Base-by-base conservation (phyloP, 1,284 basidiomycete species). In the Papiliotrema flavescens region DNA sequence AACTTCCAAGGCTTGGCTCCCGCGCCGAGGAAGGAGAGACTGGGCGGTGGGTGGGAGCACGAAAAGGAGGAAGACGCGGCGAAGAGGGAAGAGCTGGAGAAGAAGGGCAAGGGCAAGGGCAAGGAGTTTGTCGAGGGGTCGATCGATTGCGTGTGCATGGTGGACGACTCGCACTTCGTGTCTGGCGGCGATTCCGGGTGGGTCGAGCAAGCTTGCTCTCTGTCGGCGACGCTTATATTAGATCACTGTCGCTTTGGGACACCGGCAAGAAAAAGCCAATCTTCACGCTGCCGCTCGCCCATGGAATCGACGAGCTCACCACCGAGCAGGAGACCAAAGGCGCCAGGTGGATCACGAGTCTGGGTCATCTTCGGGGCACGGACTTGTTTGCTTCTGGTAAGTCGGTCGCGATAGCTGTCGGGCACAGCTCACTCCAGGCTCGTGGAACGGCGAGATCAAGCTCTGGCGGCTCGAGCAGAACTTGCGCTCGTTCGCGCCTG, bases 191-290 rank as follows among this genome's bases (percentile, higher is more conserved):
- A 99, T 72, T 92, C 88, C 67, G 95, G 96, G 90, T 92, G 73
- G 60, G 83, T 80, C 20, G 32, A 49, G 14, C n/a, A 48, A 11
- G 58, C 35, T 49, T 32, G 15, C n/a, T 51, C 24, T 13, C 24
- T 7, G 20, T 49, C 35, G 13, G 23, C 28, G 19, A 13, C 22
- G 28, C 44, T 46, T 0, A 23, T 55, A 24, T 0, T 63, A 95
- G 92, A 1, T 88, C 90, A 5, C 86, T 98, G 67, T 88, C 85
- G 60, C 81, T 99, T 6, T 99, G 95, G 94, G 84, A 83, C 36
- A 90, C 86, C n/a, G 84, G 85, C 57, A 96, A 94, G 80, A 98
- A 98, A 81, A 98, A 98, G 77, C 91, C 95, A 0, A 79, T 96
- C 47, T 97, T 88, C 74, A 90, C 85, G 0, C 82, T 87, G 47